Evolutionary conservation across 345 rosid genomes (phyloP).

Genomic region (Eucalyptus marginata): DNA sequence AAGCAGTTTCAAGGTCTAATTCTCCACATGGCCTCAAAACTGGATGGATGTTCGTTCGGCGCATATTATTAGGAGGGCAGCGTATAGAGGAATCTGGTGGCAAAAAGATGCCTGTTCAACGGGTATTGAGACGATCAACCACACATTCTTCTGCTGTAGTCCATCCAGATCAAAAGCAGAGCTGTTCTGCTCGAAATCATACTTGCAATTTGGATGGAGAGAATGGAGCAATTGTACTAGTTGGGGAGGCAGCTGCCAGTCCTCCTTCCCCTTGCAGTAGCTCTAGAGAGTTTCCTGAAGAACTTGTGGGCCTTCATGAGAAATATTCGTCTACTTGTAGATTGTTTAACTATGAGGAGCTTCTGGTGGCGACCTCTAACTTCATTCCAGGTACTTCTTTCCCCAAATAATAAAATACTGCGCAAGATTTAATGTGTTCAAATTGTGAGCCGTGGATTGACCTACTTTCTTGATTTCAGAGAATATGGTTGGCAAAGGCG

Average conservation of each 20-base stretch:
- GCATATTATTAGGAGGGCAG: constrained; percentile 20
- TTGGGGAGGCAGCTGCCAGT: constrained; percentile 13
- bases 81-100: constrained; percentile 21
- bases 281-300: constrained; percentile 28
- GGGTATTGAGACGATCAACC: constrained; percentile 39
- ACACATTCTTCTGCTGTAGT: constrained; percentile 41
- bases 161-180: constrained; percentile 57
- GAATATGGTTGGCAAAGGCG: constrained; percentile 88
- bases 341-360: constrained; percentile 72
- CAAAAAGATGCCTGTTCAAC: constrained; percentile 32
- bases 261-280: constrained; percentile 28
- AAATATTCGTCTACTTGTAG: constrained; percentile 72
- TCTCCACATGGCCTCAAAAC: constrained; percentile 13
- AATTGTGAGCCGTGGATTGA: neutral
- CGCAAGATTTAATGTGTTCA: neutral
- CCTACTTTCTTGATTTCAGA: constrained; percentile 18
- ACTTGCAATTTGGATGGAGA: constrained; percentile 38
- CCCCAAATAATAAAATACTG: neutral
- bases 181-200: constrained; percentile 15
- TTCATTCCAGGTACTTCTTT: constrained; percentile 52
- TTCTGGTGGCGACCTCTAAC: constrained; percentile 50
- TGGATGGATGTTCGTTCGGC: constrained; percentile 55
- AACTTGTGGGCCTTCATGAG: constrained; percentile 56
- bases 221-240: constrained; percentile 35
- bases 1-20: constrained; percentile 1